Base-by-base conservation (phyloP, 1,139 yeast species). In the Yamadazyma diospyri region DNA sequence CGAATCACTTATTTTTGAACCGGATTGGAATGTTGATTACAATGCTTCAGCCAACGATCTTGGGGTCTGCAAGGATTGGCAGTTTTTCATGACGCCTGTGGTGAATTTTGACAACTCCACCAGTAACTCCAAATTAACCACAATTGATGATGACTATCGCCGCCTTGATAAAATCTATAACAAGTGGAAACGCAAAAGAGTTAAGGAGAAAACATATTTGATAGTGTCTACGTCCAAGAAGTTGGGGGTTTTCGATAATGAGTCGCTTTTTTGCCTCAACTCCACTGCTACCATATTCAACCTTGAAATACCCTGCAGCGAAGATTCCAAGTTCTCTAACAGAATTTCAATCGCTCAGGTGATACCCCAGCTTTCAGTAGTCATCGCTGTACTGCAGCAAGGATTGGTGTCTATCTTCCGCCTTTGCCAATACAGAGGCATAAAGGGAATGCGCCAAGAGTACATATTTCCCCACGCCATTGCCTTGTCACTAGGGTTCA, bases 391-490 rank as follows among this genome's bases (percentile, higher is more conserved):
- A 0, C 61, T 81, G 0, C 87, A 80, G 41, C 69, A 70, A 32
- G 87, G 88, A 0, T 51, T 70, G n/a, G 68, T 78, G 5, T 55
- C 80, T 1, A 54, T 81, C 0, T 68, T 79, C 55, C 53, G 89
- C 25, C 49, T 81, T 25, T 78, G 83, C 17, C 62, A 66, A 31
- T 68, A 68, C 47, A 53, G 79, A 18, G 86, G 86, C 0, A 50
- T 80, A 0, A 68, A 59, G 42, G 76, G 78, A 2, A 61, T 81
- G 67, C 57, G 88, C 27, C 84, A 78, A 43, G 89, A 81, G 46
- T 69, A 64, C 41, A 49, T 73, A 1, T 66, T 79, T 32, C 77
- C 79, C 5, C 64, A 70, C 44, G 63, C 63, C 7, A 34, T 48
- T 7, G 48, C 50, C 7, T 38, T 62, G 22, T 55, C 57, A 0